Evolutionary conservation across 306 rosid genomes (phyloP).

Genomic region (Dryas drummondii): DNA sequence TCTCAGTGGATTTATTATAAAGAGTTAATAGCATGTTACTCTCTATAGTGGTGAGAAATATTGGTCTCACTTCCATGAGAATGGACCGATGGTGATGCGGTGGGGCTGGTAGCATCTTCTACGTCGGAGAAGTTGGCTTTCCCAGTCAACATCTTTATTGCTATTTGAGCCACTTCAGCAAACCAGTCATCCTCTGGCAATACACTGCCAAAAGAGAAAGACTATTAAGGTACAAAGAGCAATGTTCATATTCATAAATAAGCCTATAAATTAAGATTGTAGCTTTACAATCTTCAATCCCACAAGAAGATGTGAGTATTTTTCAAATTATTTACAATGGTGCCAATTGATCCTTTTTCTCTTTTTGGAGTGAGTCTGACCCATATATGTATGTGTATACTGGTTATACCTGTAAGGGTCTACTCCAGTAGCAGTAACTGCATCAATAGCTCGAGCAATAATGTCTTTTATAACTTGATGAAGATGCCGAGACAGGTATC

Average conservation of each 20-base stretch:
- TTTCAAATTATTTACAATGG: too few species aligned
- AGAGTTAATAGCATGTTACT: background rate
- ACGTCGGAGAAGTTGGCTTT: slow-evolving; percentile 53
- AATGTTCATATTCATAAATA: background rate
- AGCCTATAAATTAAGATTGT: too few species aligned
- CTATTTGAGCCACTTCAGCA: slow-evolving; percentile 85
- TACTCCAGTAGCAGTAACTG: slow-evolving; percentile 72
- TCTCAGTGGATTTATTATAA: background rate
- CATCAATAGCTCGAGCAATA: slow-evolving; percentile 67
- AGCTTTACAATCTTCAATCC: too few species aligned
- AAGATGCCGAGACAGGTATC: slow-evolving; percentile 75
- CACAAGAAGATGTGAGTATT: too few species aligned
- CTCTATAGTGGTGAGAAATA: slow-evolving; percentile 13
- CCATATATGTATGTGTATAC: too few species aligned
- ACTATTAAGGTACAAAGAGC: background rate
- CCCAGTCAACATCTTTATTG: slow-evolving; percentile 72
- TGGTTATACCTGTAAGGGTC: slow-evolving; percentile 77
- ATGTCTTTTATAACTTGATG: slow-evolving; percentile 81
- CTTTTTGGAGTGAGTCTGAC: too few species aligned
- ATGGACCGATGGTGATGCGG: slow-evolving; percentile 42
- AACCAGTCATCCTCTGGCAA: slow-evolving; percentile 95
- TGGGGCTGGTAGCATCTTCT: slow-evolving; percentile 68
- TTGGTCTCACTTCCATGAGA: slow-evolving; percentile 47
- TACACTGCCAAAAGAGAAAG: slow-evolving; percentile 43
- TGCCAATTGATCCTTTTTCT: too few species aligned